These are phyloP conservation scores for Solanum dulcamara DNA, from an alignment of 257 asterid species.

Conservation along the genomic window DNA sequence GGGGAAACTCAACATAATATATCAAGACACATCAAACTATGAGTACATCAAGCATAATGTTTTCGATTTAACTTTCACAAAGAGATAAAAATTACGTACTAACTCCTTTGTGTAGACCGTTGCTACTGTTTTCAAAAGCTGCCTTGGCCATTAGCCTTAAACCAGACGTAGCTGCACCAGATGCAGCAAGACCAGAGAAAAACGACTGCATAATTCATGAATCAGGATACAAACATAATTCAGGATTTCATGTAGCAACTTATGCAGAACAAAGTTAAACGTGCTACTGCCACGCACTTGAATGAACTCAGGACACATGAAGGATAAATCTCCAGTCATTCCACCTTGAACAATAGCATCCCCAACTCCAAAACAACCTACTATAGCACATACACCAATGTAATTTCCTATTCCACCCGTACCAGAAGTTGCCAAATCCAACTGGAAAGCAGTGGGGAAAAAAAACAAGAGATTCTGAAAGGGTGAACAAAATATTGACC, in stretches of 20 bases:
- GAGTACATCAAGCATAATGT: neutral
- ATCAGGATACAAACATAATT: neutral
- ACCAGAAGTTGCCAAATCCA: constrained; percentile 56
- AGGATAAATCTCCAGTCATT: constrained; percentile 64
- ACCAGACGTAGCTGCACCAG: constrained; percentile 1
- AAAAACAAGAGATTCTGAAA: neutral
- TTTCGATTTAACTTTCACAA: neutral
- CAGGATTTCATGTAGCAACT: neutral
- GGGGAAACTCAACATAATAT: neutral
- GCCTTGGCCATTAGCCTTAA: neutral
- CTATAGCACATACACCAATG: constrained; percentile 48
- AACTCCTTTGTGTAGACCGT: constrained; percentile 75
- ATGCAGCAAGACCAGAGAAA: constrained; percentile 72
- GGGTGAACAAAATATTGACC: neutral
- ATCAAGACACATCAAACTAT: neutral
- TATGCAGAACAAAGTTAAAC: neutral
- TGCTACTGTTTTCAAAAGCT: neutral
- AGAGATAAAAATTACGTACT: constrained; percentile 25
- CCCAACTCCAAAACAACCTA: constrained; percentile 64
- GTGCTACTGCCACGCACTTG: constrained; percentile 30
- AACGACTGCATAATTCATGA: constrained; percentile 38
- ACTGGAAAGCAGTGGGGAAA: constrained; percentile 13
- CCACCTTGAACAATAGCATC: constrained; percentile 85
- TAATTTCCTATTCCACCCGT: constrained; percentile 63
- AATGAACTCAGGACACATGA: constrained; percentile 73